Evolutionary conservation across 495 filamentous ascomycete species (phyloP).

Genomic region (Penicillium taxi): DNA sequence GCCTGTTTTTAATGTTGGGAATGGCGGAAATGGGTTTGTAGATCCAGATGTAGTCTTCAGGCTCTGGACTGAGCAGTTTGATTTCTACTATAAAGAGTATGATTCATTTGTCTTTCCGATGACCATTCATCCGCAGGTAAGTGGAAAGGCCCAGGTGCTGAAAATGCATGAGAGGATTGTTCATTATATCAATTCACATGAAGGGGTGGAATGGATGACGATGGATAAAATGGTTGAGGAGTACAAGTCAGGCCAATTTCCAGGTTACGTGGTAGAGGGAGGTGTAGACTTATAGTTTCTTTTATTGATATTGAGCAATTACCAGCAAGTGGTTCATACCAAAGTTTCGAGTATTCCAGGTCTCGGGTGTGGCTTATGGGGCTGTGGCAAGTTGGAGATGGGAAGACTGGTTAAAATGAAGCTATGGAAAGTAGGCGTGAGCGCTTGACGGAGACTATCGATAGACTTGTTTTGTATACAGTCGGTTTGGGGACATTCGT

Average conservation of each 20-base stretch:
- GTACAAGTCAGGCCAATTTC: conserved; percentile 31
- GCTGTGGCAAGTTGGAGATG: too few species aligned
- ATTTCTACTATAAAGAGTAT: conserved; percentile 54
- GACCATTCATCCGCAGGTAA: conserved; percentile 53
- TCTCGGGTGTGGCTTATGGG: too few species aligned
- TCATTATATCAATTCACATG: conserved; percentile 41
- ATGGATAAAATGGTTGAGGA: conserved; percentile 50
- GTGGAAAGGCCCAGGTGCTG: conserved; percentile 50
- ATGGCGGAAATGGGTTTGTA: conserved; percentile 51
- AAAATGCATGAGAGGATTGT: conserved; percentile 48
- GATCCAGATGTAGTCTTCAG: conserved; percentile 47
- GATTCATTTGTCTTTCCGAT: conserved; percentile 56
- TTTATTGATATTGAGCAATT: too few species aligned
- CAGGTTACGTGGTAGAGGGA: neutral
- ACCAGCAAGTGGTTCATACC: too few species aligned
- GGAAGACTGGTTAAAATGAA: too few species aligned
- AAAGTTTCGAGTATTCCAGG: too few species aligned
- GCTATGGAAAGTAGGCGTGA: too few species aligned
- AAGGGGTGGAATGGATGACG: conserved; percentile 48
- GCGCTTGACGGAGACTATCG: too few species aligned
- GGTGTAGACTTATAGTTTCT: too few species aligned
- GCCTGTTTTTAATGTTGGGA: conserved; percentile 48
- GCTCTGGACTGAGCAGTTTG: conserved; percentile 53
- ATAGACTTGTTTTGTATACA: too few species aligned
- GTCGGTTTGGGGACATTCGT: too few species aligned